Percentiles rank a stretch among this genome's conserved stretches.
Evolutionary conservation across 1,139 yeast species (phyloP).

Genomic region (Suhomyces maxii): DNA sequence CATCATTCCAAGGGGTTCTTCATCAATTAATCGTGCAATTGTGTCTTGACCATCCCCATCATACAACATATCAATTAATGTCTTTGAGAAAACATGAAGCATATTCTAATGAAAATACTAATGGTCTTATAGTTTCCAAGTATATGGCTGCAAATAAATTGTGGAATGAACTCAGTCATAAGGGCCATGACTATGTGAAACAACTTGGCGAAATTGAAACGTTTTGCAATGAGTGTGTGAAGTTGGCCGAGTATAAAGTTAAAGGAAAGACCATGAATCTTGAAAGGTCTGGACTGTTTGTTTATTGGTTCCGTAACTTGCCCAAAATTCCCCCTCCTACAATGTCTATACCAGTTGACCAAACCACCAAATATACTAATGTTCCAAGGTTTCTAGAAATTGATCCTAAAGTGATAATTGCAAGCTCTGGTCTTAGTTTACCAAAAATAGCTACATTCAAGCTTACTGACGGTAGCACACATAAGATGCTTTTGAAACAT

Average conservation of each 20-base stretch:
- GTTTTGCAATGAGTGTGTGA: slow-evolving; percentile 52
- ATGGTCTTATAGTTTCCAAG: slow-evolving; percentile 44
- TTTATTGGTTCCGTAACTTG: slow-evolving; percentile 56
- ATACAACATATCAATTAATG: slow-evolving; percentile 66
- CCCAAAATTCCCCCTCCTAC: slow-evolving; percentile 75
- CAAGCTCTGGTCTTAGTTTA: slow-evolving; percentile 79
- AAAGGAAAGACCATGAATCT: slow-evolving; percentile 37
- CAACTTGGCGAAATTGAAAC: slow-evolving; percentile 43
- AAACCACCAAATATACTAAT: slow-evolving; percentile 44
- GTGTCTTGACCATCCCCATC: slow-evolving; percentile 71
- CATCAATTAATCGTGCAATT: slow-evolving; percentile 50
- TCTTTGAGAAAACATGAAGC: slow-evolving; percentile 53
- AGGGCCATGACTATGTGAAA: slow-evolving; percentile 16
- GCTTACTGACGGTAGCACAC: slow-evolving; percentile 57
- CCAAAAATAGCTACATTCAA: slow-evolving; percentile 71
- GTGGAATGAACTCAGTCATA: slow-evolving; percentile 33
- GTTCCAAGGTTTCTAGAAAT: slow-evolving; percentile 51
- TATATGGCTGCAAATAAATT: slow-evolving; percentile 51
- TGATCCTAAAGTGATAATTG: slow-evolving; percentile 51
- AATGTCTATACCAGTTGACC: slow-evolving; percentile 39
- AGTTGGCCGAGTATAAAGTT: slow-evolving; percentile 51
- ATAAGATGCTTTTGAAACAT: slow-evolving; percentile 69
- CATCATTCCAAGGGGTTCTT: slow-evolving; percentile 57
- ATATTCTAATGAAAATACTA: slow-evolving; percentile 27
- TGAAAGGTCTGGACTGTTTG: slow-evolving; percentile 41